phyloP scores from a whole-genome alignment of 768 basidiomycete genomes.

The Melanogaster broomeanus region DNA sequence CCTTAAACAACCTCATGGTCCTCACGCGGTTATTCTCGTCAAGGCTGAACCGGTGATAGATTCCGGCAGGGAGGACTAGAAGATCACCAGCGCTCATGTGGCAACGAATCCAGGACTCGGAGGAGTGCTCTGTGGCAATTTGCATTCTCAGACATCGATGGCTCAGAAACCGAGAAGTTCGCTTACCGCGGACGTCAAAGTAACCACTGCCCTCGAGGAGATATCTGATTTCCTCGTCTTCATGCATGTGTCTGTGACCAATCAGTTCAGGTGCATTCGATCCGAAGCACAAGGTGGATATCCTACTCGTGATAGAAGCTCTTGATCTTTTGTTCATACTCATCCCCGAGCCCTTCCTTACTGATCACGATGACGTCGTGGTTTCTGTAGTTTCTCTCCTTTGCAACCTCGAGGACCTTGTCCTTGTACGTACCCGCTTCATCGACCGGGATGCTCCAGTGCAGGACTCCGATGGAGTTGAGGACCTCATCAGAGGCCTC shows the following conservation, averaged over 20 bases:
- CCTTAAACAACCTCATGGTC: constrained; percentile 84
- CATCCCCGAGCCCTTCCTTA: constrained; percentile 75
- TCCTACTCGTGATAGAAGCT: constrained; percentile 79
- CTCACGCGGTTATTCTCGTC: constrained; percentile 70
- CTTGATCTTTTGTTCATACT: constrained; percentile 80
- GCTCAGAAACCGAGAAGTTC: background rate
- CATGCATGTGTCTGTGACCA: constrained; percentile 82
- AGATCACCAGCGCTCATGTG: constrained; percentile 79
- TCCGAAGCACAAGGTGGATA: too few species aligned
- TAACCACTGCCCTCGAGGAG: constrained; percentile 81
- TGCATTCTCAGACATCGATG: background rate
- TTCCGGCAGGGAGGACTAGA: constrained; percentile 83
- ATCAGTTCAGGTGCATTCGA: background rate
- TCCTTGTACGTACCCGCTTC: constrained; percentile 44
- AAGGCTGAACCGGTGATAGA: constrained; percentile 93
- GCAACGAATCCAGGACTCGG: constrained; percentile 80
- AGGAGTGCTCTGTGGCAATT: constrained; percentile 63
- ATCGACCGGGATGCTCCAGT: constrained; percentile 70
- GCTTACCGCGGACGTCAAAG: constrained; percentile 84
- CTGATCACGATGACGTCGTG: constrained; percentile 77
- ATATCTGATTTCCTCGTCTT: constrained; percentile 93
- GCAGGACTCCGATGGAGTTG: constrained; percentile 58
- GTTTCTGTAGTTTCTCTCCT: constrained; percentile 78
- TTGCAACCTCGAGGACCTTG: constrained; percentile 61
- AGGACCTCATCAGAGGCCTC: constrained; percentile 52